Evolutionary conservation across 2,329 filamentous ascomycete genomes (phyloP).

Genomic region (Gremmenia infestans): DNA sequence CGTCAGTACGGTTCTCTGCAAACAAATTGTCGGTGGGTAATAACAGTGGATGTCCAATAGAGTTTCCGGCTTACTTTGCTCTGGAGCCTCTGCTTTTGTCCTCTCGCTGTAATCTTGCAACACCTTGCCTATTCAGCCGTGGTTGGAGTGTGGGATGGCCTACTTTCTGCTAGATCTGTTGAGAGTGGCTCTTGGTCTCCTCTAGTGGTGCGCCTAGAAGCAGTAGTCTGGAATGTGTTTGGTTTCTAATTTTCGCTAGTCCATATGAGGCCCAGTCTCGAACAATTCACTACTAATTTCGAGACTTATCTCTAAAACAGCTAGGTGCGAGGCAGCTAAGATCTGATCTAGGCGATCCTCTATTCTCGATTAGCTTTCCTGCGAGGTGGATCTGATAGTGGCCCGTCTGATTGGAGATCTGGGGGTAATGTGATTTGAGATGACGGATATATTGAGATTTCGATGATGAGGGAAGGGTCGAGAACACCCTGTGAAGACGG

Average conservation of each 20-base stretch:
- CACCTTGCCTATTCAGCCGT: slow-evolving; percentile 1
- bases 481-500: slow-evolving; percentile 6
- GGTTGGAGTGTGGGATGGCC: background rate
- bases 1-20: background rate
- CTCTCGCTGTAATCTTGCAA: too few relatives aligned
- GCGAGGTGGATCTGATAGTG: background rate
- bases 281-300: background rate
- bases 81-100: too few relatives aligned
- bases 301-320: background rate
- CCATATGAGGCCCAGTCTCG: background rate
- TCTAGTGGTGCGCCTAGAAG: background rate
- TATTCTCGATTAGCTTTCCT: background rate
- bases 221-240: background rate
- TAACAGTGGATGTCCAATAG: too few relatives aligned
- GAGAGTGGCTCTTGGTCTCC: background rate
- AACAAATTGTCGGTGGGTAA: too few relatives aligned
- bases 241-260: background rate
- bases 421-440: background rate
- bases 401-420: background rate
- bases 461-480: slow-evolving; percentile 15
- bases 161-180: background rate
- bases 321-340: slow-evolving; percentile 5
- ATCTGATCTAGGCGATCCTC: background rate
- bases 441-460: slow-evolving; percentile 9
- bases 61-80: too few relatives aligned